These are phyloP conservation scores for Colletotrichum musicola DNA, from an alignment of 2,329 filamentous ascomycete species.

Conservation along the genomic window DNA sequence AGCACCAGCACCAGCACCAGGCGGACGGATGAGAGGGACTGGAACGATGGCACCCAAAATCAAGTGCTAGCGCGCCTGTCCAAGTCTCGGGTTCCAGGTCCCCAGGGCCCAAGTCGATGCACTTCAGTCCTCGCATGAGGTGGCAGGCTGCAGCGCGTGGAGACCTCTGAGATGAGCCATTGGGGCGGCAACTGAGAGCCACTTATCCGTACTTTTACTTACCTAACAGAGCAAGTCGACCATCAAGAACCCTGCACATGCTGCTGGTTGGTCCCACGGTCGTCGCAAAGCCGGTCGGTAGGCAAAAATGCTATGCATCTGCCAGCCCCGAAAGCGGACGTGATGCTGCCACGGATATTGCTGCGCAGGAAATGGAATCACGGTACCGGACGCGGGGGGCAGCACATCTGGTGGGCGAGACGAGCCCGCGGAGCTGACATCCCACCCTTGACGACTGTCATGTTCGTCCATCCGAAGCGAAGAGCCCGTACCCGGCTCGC, in stretches of 20 bases:
- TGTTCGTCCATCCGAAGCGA: neutral
- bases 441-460: conserved; percentile 12
- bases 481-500: too few relatives aligned
- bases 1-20: neutral
- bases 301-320: conserved; percentile 6
- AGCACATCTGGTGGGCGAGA: conserved; percentile 11
- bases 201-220: conserved; percentile 9
- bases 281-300: neutral
- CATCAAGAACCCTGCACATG: conserved; percentile 11
- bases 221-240: conserved; percentile 12
- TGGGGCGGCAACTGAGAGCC: conserved; percentile 15
- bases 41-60: neutral
- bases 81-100: neutral
- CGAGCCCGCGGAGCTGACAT: conserved; percentile 12
- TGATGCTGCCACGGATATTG: neutral
- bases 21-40: conserved; percentile 2
- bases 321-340: conserved; percentile 14
- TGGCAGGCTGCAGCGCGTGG: neutral
- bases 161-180: neutral
- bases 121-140: too few relatives aligned
- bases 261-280: too few relatives aligned
- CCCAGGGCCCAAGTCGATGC: too few relatives aligned
- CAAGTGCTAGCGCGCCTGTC: neutral
- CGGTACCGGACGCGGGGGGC: neutral
- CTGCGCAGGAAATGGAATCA: neutral